Conservation (phyloP, 2,329 filamentous ascomycete species). For the Clonostachys byssicola region DNA sequence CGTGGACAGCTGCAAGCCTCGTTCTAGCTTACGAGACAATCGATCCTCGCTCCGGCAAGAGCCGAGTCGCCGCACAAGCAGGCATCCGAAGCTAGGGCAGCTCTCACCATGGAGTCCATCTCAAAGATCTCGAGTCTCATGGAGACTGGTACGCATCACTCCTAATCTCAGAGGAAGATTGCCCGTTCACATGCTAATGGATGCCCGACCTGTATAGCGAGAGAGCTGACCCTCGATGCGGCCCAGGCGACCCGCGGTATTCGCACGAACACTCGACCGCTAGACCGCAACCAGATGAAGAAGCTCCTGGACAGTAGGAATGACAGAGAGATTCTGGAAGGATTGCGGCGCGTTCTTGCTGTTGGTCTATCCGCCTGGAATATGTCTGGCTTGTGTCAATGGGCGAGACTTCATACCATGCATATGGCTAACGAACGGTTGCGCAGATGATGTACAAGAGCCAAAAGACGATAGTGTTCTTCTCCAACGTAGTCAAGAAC, state of each 20-base stretch:
- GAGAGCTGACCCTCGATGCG: slow-evolving; percentile 95
- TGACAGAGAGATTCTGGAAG: slow-evolving; percentile 90
- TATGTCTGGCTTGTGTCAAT: neutral
- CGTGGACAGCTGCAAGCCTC: too few relatives aligned
- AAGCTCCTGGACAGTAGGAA: slow-evolving; percentile 91
- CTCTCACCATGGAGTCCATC: slow-evolving; percentile 80
- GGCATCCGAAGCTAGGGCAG: too few relatives aligned
- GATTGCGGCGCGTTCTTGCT: slow-evolving; percentile 81
- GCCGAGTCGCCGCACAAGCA: neutral
- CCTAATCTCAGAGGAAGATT: too few relatives aligned
- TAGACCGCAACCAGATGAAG: slow-evolving; percentile 83
- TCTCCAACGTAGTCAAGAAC: slow-evolving; percentile 98
- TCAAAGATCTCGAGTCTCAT: slow-evolving; percentile 90
- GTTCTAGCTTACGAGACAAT: neutral
- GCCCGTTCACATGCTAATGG: slow-evolving; percentile 5
- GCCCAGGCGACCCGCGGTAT: slow-evolving; percentile 78
- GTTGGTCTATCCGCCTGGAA: slow-evolving; percentile 43
- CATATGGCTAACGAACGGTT: neutral
- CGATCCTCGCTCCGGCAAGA: neutral
- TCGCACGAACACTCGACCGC: slow-evolving; percentile 51
- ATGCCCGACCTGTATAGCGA: slow-evolving; percentile 51
- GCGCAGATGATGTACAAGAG: slow-evolving; percentile 88
- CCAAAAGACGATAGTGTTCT: slow-evolving; percentile 85
- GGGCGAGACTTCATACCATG: neutral
- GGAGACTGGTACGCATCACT: slow-evolving; percentile 70